These are phyloP conservation scores for Vitis riparia DNA, from an alignment of 164 flowering plant genomes.

Conservation along the genomic window DNA sequence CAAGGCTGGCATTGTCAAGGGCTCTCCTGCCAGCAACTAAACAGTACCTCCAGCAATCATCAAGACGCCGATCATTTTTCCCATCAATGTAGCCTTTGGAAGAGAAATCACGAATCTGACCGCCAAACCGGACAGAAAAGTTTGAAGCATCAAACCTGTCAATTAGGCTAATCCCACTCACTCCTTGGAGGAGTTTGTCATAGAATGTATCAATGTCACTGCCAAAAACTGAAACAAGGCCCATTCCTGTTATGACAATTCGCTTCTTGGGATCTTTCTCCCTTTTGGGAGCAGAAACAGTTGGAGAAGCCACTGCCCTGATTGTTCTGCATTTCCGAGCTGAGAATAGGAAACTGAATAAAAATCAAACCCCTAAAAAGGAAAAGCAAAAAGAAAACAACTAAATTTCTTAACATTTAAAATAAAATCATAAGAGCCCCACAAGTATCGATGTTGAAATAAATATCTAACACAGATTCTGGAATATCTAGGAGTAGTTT, in stretches of 20 bases:
- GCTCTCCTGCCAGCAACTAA: constrained; percentile 71
- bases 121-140: constrained; percentile 60
- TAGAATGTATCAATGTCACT: constrained; percentile 64
- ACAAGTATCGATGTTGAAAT: neutral
- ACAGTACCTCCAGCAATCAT: constrained; percentile 75
- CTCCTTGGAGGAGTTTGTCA: constrained; percentile 62
- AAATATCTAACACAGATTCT: too few relatives aligned
- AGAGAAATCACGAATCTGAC: constrained; percentile 67
- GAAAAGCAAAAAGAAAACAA: neutral
- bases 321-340: constrained; percentile 38
- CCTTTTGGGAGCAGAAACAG: constrained; percentile 62
- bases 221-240: constrained; percentile 74
- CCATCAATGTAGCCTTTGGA: constrained; percentile 71
- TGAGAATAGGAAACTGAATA: constrained; percentile 15
- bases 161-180: constrained; percentile 64
- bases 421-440: neutral
- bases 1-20: constrained; percentile 67
- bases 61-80: constrained; percentile 73
- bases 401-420: neutral
- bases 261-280: constrained; percentile 72
- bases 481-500: too few relatives aligned
- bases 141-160: constrained; percentile 71
- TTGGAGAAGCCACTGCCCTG: constrained; percentile 48
- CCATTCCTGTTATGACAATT: constrained; percentile 77
- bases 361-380: neutral